Percentiles rank a stretch among this genome's conserved stretches.
These are phyloP conservation scores for Tolypocladium endophyticum DNA, from an alignment of 2,329 filamentous ascomycete genomes.

Conservation along the genomic window DNA sequence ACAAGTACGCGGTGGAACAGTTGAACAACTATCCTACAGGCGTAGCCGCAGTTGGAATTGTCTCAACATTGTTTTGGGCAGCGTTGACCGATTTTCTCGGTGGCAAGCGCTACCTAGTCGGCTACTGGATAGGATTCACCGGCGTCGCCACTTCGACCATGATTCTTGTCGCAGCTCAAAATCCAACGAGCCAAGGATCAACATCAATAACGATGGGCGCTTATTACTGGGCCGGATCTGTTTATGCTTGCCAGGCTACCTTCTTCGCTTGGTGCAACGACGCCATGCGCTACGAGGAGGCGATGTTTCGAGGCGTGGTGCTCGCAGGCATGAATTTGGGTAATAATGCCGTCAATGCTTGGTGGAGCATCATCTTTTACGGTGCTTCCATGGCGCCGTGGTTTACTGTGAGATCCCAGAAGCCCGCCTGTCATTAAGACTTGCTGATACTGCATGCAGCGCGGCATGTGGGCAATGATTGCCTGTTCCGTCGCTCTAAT, in stretches of 20 bases:
- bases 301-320: constrained; percentile 53
- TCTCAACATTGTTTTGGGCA: constrained; percentile 58
- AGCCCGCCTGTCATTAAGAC: constrained; percentile 1
- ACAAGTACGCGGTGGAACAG: constrained; percentile 33
- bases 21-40: constrained; percentile 48
- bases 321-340: constrained; percentile 63
- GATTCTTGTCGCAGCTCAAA: constrained; percentile 42
- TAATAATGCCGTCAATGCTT: constrained; percentile 58
- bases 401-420: constrained; percentile 41
- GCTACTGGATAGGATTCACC: constrained; percentile 56
- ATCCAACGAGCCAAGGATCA: constrained; percentile 24
- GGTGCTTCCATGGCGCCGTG: constrained; percentile 54
- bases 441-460: constrained; percentile 20
- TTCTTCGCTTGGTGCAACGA: constrained; percentile 73
- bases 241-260: constrained; percentile 63
- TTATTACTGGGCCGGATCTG: constrained; percentile 60
- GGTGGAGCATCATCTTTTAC: constrained; percentile 66
- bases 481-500: constrained; percentile 47
- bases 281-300: constrained; percentile 52
- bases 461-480: constrained; percentile 68
- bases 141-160: constrained; percentile 52
- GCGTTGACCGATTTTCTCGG: constrained; percentile 54
- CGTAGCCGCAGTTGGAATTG: constrained; percentile 44
- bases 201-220: constrained; percentile 50
- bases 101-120: constrained; percentile 55